Evolutionary conservation across 768 basidiomycete genomes (phyloP), one percentile per base, ranked within the genome.

Genomic region (Tylopilus rubrobrunneus): DNA sequence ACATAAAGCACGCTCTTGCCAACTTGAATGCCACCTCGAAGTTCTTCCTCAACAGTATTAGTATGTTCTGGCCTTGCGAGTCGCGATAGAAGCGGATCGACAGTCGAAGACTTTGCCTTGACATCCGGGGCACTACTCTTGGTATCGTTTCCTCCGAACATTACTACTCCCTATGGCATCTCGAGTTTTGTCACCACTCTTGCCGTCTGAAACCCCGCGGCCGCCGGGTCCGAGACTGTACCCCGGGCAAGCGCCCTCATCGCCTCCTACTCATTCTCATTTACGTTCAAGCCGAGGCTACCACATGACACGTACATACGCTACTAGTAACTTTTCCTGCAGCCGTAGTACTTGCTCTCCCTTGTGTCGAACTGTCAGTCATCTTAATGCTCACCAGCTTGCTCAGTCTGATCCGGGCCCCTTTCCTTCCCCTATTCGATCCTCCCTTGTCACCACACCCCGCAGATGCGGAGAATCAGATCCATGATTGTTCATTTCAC

Each of bases 401-500:
- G 52, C 23, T 50, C 48, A 33, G 48, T 49, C 50, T 50, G 33
- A 45, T 42, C 46, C 14, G 27, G 34, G 34, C 36, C 54, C 52
- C 41, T 37, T 53, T 45, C 48, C 9, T 45, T 39, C 53, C 29
- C 37, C 31, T 47, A 25, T 49, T 45, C 36, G 56, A 67, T 51
- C 8, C 23, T 48, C 52, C 52, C 59, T 50, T 60, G 51, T 67
- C 63, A 59, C 60, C 48, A 28, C 56, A 55, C 68, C 63, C 66
- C 68, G 56, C 63, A 57, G 46, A 58, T 51, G 67, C 54, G 59
- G 64, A 67, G 68, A 57, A 67, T 68, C 65, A 58, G 58, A 56
- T 62, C 14, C 50, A 52, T 47, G 29, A 48, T 46, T 19, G 19
- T 23, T 58, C 62, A 66, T 66, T 60, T 59, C 61, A 54, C 55